phyloP scores from a whole-genome alignment of 345 rosid species.

The Corchorus capsularis region DNA sequence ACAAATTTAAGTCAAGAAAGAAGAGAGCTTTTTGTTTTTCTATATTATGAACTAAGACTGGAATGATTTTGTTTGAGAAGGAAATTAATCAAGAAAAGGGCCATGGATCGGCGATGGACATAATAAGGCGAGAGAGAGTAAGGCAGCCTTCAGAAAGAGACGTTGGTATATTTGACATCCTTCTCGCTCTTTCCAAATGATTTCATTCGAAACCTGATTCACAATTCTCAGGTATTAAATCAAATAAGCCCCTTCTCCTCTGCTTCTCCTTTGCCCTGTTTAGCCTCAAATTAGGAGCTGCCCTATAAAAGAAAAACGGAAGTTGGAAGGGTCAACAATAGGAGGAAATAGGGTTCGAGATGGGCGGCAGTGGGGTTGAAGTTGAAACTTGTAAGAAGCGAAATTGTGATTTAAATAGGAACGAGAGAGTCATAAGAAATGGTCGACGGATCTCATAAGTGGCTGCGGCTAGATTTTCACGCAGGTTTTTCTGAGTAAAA shows the following conservation, averaged over 20 bases:
- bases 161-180: conserved; percentile 49
- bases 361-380: not conserved
- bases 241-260: not conserved
- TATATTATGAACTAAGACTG: not conserved
- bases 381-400: not conserved
- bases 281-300: not conserved
- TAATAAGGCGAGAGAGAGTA: conserved; percentile 40
- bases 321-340: not conserved
- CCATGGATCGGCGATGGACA: conserved; percentile 62
- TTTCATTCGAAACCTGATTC: conserved; percentile 21
- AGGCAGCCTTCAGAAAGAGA: conserved; percentile 53
- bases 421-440: conserved; percentile 23
- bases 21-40: not conserved
- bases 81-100: conserved; percentile 45
- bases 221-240: not conserved
- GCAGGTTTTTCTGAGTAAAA: not conserved
- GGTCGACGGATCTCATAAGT: conserved; percentile 17
- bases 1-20: not conserved
- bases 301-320: not conserved
- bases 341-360: not conserved
- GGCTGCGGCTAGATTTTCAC: conserved; percentile 5
- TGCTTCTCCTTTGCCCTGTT: not conserved
- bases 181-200: not conserved
- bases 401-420: not conserved
- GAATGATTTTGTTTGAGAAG: not conserved